phyloP scores from a whole-genome alignment of 176 grass and related monocot genomes.

The Calamus simplicifolius region DNA sequence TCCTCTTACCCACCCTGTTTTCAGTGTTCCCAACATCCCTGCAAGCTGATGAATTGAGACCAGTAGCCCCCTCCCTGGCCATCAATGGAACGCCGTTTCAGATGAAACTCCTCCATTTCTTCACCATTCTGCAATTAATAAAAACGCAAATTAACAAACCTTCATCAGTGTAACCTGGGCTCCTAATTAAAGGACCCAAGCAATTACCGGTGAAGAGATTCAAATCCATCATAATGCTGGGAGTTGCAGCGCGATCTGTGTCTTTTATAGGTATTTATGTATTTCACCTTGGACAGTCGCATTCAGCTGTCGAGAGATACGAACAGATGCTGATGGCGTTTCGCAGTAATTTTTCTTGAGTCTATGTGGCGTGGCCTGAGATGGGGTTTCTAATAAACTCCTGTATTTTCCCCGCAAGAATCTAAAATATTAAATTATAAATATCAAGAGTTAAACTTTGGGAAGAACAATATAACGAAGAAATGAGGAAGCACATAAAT shows the following conservation, averaged over 20 bases:
- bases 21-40: constrained; percentile 33
- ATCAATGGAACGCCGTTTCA: constrained; percentile 6
- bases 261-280: background rate
- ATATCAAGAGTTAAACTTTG: background rate
- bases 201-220: constrained; percentile 45
- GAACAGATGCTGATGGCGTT: background rate
- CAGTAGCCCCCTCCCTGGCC: constrained; percentile 18
- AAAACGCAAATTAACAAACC: background rate
- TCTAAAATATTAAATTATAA: constrained; percentile 19
- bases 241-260: constrained; percentile 15
- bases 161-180: no score
- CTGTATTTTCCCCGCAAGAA: constrained; percentile 50
- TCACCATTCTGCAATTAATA: constrained; percentile 37
- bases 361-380: constrained; percentile 14
- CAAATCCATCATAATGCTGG: constrained; percentile 33
- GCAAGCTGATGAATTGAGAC: background rate
- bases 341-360: constrained; percentile 26
- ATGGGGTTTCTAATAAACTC: constrained; percentile 22
- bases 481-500: background rate
- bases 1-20: constrained; percentile 50
- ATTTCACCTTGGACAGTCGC: background rate
- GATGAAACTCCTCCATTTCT: constrained; percentile 13
- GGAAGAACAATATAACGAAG: background rate
- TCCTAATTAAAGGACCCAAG: background rate
- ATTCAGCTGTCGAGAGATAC: background rate